Evolutionary conservation across 2,329 filamentous ascomycete genomes (phyloP), one percentile per base, ranked within the genome.

Genomic region (Aciculosporium take): DNA sequence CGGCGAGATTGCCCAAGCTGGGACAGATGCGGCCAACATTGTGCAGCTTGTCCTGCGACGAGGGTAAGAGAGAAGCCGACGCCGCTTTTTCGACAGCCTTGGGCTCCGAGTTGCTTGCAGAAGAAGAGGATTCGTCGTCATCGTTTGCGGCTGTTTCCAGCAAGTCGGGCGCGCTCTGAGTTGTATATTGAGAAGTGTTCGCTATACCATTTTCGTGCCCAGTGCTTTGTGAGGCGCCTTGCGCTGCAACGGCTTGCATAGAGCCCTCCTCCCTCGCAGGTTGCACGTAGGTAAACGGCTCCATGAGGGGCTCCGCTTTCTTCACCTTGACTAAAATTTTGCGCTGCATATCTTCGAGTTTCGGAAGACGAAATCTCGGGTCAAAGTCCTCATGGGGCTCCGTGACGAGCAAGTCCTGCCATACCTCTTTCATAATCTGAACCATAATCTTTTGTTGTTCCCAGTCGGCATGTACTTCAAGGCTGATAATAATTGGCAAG

Each of bases 401-500:
- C 18, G 85, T 79, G 9, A 95, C 68, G 5, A 96, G 68, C 52
- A 82, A 64, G 0, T 74, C 79, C 31, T 72, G 74, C 87, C 88
- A 98, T 48, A 84, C 81, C 50, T 94, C 78, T 49, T 79, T 79
- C 82, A 98, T 95, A 48, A 96, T 94, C 42, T 84, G 74, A 9
- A 94, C 88, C 84, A 96, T 95, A 39, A 83, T 72, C 48, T 86
- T 78, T 59, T 98, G 91, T 59, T 96, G 89, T 40, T 84, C 76
- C 1, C 72, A 65, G 46, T 81, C 76, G 12, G 86, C 81, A 58
- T 96, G 89, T 0, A 96, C 84, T 60, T 98, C 91, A 5, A 96
- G 70, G 57, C 87, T 94, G 49, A 96, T 76, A 44, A 96, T 93
- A 30, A 98, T 67, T 1, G 91, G 91, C 17, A 94, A 67, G 40